Conservation (phyloP, 805 yeast species). For the Jamesozyma spencerorum region DNA sequence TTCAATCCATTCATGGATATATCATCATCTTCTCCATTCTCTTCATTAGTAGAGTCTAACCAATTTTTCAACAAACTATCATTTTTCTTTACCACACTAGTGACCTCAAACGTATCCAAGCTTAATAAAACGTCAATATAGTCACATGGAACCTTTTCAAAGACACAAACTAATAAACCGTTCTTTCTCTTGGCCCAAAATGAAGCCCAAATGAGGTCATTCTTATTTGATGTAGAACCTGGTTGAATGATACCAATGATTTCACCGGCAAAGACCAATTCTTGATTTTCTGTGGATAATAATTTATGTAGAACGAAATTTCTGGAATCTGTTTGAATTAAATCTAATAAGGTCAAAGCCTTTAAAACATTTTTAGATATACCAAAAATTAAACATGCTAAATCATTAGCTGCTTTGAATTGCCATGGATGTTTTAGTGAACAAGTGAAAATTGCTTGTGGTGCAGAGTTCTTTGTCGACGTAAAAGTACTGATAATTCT, state of each 20-base stretch:
- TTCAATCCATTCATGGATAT: background rate
- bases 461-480: conserved; percentile 60
- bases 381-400: conserved; percentile 83
- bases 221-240: conserved; percentile 27
- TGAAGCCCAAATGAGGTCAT: conserved; percentile 68
- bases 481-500: conserved; percentile 56
- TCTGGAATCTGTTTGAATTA: conserved; percentile 69
- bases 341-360: conserved; percentile 59
- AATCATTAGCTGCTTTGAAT: conserved; percentile 76
- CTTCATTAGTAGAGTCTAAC: background rate
- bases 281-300: conserved; percentile 30
- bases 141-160: conserved; percentile 74
- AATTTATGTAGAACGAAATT: conserved; percentile 56
- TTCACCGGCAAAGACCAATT: conserved; percentile 70
- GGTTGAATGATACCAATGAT: conserved; percentile 70
- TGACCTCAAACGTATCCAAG: conserved; percentile 22
- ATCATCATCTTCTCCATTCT: background rate
- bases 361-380: conserved; percentile 55
- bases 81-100: conserved; percentile 19
- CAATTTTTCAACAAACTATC: conserved; percentile 5
- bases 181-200: conserved; percentile 81
- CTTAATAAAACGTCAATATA: conserved; percentile 49
- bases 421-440: conserved; percentile 66
- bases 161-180: conserved; percentile 65
- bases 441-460: conserved; percentile 82